A percentile compares a stretch with the other conserved stretches of the same genome.
phyloP scores from a whole-genome alignment of 2,329 filamentous ascomycete species.

The Talaromyces sp. region DNA sequence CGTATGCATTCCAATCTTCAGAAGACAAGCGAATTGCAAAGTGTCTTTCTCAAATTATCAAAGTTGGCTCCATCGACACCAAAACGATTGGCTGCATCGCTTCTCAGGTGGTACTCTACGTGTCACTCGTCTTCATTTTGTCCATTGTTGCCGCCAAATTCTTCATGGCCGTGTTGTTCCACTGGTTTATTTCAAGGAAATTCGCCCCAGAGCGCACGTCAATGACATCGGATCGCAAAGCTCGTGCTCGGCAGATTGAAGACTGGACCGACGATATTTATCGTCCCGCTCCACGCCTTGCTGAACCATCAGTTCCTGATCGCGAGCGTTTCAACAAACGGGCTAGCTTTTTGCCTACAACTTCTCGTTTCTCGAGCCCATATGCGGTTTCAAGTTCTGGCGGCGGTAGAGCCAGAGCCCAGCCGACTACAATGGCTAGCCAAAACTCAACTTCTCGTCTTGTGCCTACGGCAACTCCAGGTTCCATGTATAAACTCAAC shows the following conservation, averaged over 20 bases:
- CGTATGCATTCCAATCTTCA: constrained; percentile 74
- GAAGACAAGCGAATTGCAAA: constrained; percentile 75
- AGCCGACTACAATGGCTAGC: constrained; percentile 90
- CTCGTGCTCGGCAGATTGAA: constrained; percentile 88
- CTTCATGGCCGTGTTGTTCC: constrained; percentile 80
- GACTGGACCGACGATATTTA: constrained; percentile 99
- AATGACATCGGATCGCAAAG: constrained; percentile 72
- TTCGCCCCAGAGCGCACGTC: constrained; percentile 84
- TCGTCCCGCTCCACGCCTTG: constrained; percentile 75
- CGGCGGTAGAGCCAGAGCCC: constrained; percentile 43
- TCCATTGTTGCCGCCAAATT: constrained; percentile 85
- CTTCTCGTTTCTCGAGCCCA: constrained; percentile 88
- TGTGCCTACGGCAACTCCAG: constrained; percentile 46
- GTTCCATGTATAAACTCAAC: constrained; percentile 61
- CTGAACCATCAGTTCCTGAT: constrained; percentile 68
- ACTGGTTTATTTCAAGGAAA: constrained; percentile 88
- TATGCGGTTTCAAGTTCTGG: constrained; percentile 65
- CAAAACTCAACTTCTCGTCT: constrained; percentile 72
- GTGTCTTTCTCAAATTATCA: constrained; percentile 90
- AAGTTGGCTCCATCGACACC: constrained; percentile 91
- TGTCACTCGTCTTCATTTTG: constrained; percentile 86
- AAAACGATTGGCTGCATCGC: constrained; percentile 96
- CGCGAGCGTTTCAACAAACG: constrained; percentile 56
- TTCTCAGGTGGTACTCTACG: constrained; percentile 92
- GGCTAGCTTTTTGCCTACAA: constrained; percentile 83